Conservation (phyloP, 176 grass and related monocot species). For the Aegilops sharonensis region DNA sequence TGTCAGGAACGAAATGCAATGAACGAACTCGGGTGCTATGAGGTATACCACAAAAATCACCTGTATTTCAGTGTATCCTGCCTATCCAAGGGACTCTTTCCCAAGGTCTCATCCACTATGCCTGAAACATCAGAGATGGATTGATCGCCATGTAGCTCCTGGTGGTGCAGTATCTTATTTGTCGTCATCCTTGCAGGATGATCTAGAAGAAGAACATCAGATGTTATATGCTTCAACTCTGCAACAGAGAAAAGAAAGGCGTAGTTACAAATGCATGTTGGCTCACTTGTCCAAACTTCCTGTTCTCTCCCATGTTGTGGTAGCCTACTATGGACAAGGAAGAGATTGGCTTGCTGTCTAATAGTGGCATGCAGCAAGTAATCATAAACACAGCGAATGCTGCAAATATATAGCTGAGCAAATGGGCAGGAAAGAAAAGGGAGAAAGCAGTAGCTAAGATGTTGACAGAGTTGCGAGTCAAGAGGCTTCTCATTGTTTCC, state of each 20-base stretch:
- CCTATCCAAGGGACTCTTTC: conserved; percentile 34
- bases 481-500: conserved; percentile 26
- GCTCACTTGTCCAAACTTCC: conserved; percentile 53
- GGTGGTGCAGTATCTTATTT: conserved; percentile 55
- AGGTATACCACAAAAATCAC: conserved; percentile 30
- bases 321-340: conserved; percentile 18
- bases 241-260: conserved; percentile 19
- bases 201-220: conserved; percentile 56
- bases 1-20: conserved; percentile 17
- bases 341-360: conserved; percentile 25
- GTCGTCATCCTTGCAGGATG: conserved; percentile 53
- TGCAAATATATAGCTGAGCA: conserved; percentile 56
- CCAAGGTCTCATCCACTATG: conserved; percentile 43
- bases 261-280: conserved; percentile 20
- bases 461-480: conserved; percentile 49
- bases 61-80: conserved; percentile 65
- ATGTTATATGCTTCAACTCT: conserved; percentile 30
- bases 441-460: conserved; percentile 43
- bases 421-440: conserved; percentile 35
- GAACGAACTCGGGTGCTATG: conserved; percentile 26
- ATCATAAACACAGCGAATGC: conserved; percentile 39
- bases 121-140: conserved; percentile 56
- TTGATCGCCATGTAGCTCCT: conserved; percentile 34
- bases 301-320: conserved; percentile 50
- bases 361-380: conserved; percentile 43